phyloP scores from a whole-genome alignment of 306 rosid species.

The Fragaria iinumae region DNA sequence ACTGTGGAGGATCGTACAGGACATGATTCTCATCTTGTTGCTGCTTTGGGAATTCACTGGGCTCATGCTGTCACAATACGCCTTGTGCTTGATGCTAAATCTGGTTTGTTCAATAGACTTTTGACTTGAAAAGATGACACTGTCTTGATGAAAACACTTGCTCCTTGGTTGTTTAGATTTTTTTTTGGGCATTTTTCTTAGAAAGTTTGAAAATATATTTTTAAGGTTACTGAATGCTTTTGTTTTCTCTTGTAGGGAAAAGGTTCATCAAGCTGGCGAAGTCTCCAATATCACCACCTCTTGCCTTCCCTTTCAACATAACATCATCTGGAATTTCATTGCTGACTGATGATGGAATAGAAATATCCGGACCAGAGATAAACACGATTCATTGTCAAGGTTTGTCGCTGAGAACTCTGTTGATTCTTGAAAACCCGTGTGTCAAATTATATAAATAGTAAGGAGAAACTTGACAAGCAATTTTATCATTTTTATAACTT shows the following conservation, averaged over 20 bases:
- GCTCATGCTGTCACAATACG: conserved; percentile 96
- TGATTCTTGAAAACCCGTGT: conserved; percentile 13
- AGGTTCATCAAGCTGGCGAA: conserved; percentile 81
- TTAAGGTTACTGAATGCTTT: not conserved
- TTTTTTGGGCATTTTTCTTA: not conserved
- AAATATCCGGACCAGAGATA: conserved; percentile 65
- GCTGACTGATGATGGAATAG: conserved; percentile 59
- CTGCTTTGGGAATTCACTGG: conserved; percentile 95
- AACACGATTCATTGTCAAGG: conserved; percentile 76
- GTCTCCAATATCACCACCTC: conserved; percentile 81
- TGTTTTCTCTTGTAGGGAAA: conserved; percentile 52
- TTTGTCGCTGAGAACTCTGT: conserved; percentile 41
- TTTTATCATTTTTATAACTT: conserved; percentile 1
- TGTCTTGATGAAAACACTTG: not conserved
- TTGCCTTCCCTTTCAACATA: conserved; percentile 71
- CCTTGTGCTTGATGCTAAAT: conserved; percentile 80
- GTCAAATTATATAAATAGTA: not conserved
- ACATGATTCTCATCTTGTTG: conserved; percentile 83
- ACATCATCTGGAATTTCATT: conserved; percentile 67
- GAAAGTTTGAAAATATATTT: not conserved
- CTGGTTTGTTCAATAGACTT: conserved; percentile 44
- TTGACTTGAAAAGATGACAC: not conserved
- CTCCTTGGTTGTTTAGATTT: not conserved
- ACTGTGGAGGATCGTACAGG: conserved; percentile 32
- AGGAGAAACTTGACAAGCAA: not conserved